Conservation (phyloP, 768 basidiomycete genomes). For the Gymnopilus junonius region DNA sequence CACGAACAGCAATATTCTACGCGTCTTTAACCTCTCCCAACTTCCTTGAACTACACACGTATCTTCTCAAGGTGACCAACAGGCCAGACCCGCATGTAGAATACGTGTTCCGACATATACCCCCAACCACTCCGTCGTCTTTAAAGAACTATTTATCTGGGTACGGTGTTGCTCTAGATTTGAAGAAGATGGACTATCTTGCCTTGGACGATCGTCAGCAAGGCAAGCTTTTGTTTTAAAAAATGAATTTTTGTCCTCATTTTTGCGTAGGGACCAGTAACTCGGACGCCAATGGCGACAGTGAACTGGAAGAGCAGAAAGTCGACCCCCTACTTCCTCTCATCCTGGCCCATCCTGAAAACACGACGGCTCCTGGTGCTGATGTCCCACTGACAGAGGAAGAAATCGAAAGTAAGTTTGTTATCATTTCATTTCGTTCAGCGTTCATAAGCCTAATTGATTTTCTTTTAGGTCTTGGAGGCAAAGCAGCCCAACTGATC, state of each 20-base stretch:
- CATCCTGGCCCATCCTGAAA: conserved; percentile 45
- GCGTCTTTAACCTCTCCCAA: conserved; percentile 65
- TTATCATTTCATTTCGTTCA: neutral
- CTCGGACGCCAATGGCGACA: conserved; percentile 10
- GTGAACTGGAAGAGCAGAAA: conserved; percentile 29
- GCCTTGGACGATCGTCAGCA: conserved; percentile 83
- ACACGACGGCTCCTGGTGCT: conserved; percentile 38
- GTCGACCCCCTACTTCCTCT: conserved; percentile 42
- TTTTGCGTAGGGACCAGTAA: conserved; percentile 5
- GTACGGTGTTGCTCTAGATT: conserved; percentile 88
- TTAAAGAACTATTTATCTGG: conserved; percentile 68
- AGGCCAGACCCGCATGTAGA: conserved; percentile 53
- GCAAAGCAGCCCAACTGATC: conserved; percentile 78
- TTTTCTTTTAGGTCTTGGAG: conserved; percentile 56
- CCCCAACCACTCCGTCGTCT: conserved; percentile 35
- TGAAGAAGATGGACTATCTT: conserved; percentile 98
- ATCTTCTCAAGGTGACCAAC: conserved; percentile 57
- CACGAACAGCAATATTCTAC: conserved; percentile 78
- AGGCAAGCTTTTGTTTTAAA: conserved; percentile 10
- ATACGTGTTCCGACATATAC: conserved; percentile 78
- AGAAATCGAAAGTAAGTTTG: conserved; percentile 54
- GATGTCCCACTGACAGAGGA: conserved; percentile 50
- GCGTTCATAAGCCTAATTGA: neutral
- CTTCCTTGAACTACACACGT: conserved; percentile 72
- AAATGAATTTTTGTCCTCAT: neutral